phyloP scores from a whole-genome alignment of 2,329 filamentous ascomycete genomes.

The Alternaria atra region DNA sequence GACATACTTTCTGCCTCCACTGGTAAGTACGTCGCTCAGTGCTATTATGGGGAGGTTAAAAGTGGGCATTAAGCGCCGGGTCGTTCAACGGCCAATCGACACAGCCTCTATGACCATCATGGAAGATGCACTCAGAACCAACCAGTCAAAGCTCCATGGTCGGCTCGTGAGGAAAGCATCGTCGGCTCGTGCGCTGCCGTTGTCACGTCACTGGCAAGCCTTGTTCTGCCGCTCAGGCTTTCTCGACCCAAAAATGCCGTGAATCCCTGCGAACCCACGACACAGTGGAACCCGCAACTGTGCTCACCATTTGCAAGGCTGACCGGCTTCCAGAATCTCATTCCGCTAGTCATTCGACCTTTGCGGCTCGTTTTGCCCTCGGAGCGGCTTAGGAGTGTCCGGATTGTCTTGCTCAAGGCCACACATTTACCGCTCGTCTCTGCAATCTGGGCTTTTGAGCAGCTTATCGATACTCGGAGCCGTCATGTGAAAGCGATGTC shows the following conservation, averaged over 20 bases:
- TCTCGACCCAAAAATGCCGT: conserved; percentile 15
- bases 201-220: conserved; percentile 27
- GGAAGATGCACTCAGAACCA: conserved; percentile 25
- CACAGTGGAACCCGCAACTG: conserved; percentile 1
- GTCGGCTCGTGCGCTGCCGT: conserved; percentile 6
- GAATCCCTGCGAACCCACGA: conserved; percentile 16
- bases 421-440: conserved; percentile 73
- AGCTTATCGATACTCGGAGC: conserved; percentile 39
- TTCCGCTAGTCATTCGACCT: conserved; percentile 77
- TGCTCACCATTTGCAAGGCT: conserved; percentile 35
- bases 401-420: conserved; percentile 66
- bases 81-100: conserved; percentile 32
- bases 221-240: conserved; percentile 40
- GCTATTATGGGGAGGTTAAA: conserved; percentile 36
- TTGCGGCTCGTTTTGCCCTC: conserved; percentile 73
- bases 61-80: conserved; percentile 47
- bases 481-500: conserved; percentile 32
- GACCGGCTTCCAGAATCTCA: conserved; percentile 67
- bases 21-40: conserved; percentile 51
- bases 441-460: conserved; percentile 74
- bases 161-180: conserved; percentile 7
- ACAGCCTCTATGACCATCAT: conserved; percentile 40
- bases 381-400: conserved; percentile 68
- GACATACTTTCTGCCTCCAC: conserved; percentile 59
- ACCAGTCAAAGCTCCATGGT: conserved; percentile 19